phyloP scores from a whole-genome alignment of 2,329 filamentous ascomycete species.

The Fusarium sp. region DNA sequence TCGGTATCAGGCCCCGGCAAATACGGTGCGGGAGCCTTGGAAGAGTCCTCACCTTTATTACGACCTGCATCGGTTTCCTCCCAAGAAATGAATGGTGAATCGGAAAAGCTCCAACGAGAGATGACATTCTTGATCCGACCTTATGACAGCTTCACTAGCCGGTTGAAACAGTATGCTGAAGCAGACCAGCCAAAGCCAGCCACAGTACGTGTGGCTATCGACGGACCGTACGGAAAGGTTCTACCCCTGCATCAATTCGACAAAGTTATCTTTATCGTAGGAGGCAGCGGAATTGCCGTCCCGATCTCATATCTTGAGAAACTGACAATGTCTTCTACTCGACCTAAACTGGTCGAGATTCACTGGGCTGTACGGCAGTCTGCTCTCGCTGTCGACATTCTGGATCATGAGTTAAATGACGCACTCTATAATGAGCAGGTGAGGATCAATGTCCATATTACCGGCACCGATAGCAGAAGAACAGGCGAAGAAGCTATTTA shows the following conservation, averaged over 20 bases:
- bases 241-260: neutral
- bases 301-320: slow-evolving; percentile 13
- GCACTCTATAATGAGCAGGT: neutral
- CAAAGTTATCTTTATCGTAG: slow-evolving; percentile 18
- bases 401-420: neutral
- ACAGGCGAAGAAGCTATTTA: too few species aligned
- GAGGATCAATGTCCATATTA: neutral
- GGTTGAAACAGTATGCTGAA: neutral
- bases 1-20: slow-evolving; percentile 40
- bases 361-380: slow-evolving; percentile 26
- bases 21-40: neutral
- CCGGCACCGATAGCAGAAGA: neutral
- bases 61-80: rapidly evolving
- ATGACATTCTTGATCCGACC: slow-evolving; percentile 63
- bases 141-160: slow-evolving; percentile 61
- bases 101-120: neutral
- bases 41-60: neutral
- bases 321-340: rapidly evolving
- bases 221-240: slow-evolving; percentile 15
- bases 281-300: slow-evolving; percentile 18
- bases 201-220: neutral
- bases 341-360: neutral
- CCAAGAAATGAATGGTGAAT: neutral
- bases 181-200: slow-evolving; percentile 6
- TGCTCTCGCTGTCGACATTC: slow-evolving; percentile 4